These are phyloP conservation scores for Ilyonectria destructans DNA, from an alignment of 2,329 filamentous ascomycete species.

Conservation along the genomic window DNA sequence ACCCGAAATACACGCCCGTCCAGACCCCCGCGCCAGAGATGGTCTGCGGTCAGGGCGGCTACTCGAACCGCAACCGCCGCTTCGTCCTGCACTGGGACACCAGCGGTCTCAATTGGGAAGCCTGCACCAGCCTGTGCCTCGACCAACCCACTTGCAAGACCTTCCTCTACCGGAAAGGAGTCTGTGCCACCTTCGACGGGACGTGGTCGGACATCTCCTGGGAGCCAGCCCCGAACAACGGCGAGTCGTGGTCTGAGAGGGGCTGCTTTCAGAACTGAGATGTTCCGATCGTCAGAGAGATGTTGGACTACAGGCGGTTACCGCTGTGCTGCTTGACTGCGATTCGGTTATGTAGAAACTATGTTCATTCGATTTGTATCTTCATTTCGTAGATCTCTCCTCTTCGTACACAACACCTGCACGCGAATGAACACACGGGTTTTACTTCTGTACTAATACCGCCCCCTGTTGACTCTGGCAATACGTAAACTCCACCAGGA, in stretches of 20 bases:
- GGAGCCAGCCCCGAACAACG: not conserved
- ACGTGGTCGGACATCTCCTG: not conserved
- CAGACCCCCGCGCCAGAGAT: too few relatives aligned
- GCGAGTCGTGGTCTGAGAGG: not conserved
- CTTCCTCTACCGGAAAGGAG: not conserved
- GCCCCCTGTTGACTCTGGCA: too few relatives aligned
- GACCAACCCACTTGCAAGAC: not conserved
- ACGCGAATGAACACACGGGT: too few relatives aligned
- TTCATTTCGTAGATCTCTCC: not conserved
- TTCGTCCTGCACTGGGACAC: not conserved
- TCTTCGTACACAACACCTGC: not conserved
- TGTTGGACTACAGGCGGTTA: not conserved
- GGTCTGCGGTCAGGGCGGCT: not conserved
- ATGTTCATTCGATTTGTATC: not conserved
- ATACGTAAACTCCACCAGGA: too few relatives aligned
- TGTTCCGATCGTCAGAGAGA: too few relatives aligned
- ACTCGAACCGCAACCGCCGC: not conserved
- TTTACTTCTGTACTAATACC: too few relatives aligned
- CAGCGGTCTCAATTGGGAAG: not conserved
- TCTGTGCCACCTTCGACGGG: not conserved
- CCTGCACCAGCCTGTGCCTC: not conserved
- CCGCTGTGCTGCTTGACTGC: not conserved
- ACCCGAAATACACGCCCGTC: too few relatives aligned
- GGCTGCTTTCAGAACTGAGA: not conserved
- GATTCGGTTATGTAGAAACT: not conserved